Evolutionary conservation across 164 flowering plant species (phyloP).

Genomic region (Stephania yunnanensis): DNA sequence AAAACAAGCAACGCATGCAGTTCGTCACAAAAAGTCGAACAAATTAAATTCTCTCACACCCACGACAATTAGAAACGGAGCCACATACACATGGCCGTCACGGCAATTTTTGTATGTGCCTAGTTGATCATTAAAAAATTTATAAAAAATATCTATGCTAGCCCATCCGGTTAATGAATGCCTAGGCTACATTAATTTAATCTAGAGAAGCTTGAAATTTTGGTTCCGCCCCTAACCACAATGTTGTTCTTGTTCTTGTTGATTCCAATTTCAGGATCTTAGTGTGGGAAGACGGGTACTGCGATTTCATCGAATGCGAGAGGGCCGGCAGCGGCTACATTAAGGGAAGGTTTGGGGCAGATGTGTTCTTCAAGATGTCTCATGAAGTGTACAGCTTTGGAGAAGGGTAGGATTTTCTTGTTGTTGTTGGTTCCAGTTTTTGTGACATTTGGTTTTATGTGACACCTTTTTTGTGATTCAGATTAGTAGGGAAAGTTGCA

Average conservation of each 20-base stretch:
- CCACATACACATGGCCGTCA: too few species aligned
- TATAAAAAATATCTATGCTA: too few species aligned
- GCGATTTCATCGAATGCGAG: conserved; percentile 65
- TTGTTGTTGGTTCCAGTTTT: not conserved
- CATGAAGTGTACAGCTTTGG: conserved; percentile 82
- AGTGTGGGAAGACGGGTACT: conserved; percentile 85
- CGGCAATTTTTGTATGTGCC: too few species aligned
- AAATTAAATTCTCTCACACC: not conserved
- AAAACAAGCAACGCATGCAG: not conserved
- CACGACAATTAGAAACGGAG: not conserved
- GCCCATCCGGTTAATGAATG: too few species aligned
- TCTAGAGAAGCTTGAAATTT: too few species aligned
- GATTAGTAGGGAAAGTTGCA: conserved; percentile 72
- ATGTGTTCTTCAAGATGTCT: conserved; percentile 77
- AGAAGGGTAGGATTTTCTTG: conserved; percentile 51
- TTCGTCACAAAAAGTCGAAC: not conserved
- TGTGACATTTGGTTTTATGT: not conserved
- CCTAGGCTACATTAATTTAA: too few species aligned
- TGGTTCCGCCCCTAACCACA: not conserved
- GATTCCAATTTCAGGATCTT: conserved; percentile 52
- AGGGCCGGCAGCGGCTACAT: conserved; percentile 32
- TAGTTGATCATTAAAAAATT: too few species aligned
- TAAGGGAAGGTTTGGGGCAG: conserved; percentile 60
- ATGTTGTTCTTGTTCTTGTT: conserved; percentile 10
- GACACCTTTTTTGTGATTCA: conserved; percentile 16